Conservation (phyloP, 2,329 filamentous ascomycete genomes). For the Ophiocordyceps camponoti-floridani region DNA sequence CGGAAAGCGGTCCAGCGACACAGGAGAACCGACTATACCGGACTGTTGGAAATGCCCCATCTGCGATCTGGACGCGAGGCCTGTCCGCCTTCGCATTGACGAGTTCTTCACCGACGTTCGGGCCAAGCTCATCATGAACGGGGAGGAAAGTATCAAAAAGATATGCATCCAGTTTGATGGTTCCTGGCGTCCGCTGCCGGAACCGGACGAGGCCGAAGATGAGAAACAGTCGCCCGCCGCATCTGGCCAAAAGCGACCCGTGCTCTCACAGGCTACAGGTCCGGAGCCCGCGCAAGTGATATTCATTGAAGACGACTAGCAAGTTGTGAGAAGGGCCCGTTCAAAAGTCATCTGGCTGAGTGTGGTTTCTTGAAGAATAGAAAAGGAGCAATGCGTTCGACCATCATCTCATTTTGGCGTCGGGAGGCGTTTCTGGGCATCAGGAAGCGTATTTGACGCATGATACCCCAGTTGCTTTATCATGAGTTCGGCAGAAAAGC, state of each 20-base stretch:
- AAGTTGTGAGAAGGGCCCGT: background rate
- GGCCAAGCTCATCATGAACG: conserved; percentile 21
- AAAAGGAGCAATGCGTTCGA: no score
- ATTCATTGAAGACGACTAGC: background rate
- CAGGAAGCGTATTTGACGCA: conserved; percentile 10
- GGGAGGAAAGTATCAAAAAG: conserved; percentile 9
- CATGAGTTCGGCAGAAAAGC: background rate
- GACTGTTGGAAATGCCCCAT: conserved; percentile 82
- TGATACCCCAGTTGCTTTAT: background rate
- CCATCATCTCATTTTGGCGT: background rate
- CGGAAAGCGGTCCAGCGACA: conserved; percentile 15
- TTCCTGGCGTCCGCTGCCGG: conserved; percentile 14
- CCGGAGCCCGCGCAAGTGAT: background rate
- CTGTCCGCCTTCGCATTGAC: conserved; percentile 52
- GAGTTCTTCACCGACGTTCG: conserved; percentile 52
- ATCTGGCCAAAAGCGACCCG: background rate
- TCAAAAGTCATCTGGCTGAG: no score
- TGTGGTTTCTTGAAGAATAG: background rate
- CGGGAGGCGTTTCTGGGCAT: background rate
- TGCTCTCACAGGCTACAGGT: background rate
- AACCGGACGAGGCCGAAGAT: conserved; percentile 11
- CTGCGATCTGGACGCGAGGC: conserved; percentile 61
- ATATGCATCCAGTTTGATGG: conserved; percentile 14
- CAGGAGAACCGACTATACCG: conserved; percentile 30
- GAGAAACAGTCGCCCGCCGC: background rate